A percentile compares a stretch with the other conserved stretches of the same genome.
phyloP scores from a whole-genome alignment of 2,329 filamentous ascomycete species.

The Fusarium pininemorale region DNA sequence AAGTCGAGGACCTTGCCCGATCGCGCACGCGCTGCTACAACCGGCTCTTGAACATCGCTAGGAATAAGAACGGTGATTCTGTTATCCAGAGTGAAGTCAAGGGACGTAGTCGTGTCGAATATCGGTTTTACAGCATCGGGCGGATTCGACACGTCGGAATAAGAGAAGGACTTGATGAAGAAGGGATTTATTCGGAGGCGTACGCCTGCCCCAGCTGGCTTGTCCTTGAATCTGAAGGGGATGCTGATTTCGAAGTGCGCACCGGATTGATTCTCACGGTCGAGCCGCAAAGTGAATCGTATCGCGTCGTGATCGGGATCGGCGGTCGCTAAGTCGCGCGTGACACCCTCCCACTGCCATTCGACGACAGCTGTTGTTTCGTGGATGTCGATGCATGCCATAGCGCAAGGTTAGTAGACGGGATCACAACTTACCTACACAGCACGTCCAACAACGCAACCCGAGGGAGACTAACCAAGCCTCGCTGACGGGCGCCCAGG shows the following conservation, averaged over 20 bases:
- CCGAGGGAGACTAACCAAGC: not conserved
- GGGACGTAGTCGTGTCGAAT: not conserved
- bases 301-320: slow-evolving; percentile 10
- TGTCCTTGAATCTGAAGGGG: slow-evolving; percentile 11
- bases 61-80: slow-evolving; percentile 3
- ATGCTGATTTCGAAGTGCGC: slow-evolving; percentile 7
- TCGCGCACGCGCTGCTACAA: not conserved
- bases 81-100: not conserved
- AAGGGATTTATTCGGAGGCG: not conserved
- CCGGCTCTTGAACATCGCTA: not conserved
- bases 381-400: slow-evolving; percentile 6
- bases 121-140: not conserved
- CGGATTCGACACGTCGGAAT: not conserved
- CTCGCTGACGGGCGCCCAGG: not conserved
- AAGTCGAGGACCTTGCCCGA: slow-evolving; percentile 10
- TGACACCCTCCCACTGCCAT: slow-evolving; percentile 3
- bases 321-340: not conserved
- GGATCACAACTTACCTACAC: not conserved
- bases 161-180: slow-evolving; percentile 3
- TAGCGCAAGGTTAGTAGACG: not conserved
- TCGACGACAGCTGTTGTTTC: slow-evolving; percentile 4
- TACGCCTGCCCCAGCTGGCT: not conserved
- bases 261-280: not conserved
- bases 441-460: not conserved
- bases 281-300: slow-evolving; percentile 3